Conservation (phyloP, 2,329 filamentous ascomycete genomes). For the Pseudopyricularia cyperi region DNA sequence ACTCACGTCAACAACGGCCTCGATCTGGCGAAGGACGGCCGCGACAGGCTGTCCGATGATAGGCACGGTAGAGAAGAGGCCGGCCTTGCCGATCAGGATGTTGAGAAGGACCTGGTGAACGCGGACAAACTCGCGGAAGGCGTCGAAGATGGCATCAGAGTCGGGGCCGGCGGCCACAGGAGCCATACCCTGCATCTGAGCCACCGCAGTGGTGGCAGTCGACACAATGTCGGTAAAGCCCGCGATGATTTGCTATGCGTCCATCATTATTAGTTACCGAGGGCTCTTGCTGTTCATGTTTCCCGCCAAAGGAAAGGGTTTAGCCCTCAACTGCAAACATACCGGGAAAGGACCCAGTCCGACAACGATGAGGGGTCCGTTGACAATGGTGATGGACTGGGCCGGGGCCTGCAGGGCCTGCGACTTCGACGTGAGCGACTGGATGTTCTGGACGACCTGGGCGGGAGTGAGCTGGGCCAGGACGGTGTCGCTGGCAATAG, state of each 20-base stretch:
- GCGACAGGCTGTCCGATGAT: constrained; percentile 16
- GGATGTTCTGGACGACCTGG: constrained; percentile 13
- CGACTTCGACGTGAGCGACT: constrained; percentile 12
- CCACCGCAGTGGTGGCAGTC: constrained; percentile 6
- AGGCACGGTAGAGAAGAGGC: constrained; percentile 13
- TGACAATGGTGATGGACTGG: constrained; percentile 13
- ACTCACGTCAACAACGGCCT: constrained; percentile 14
- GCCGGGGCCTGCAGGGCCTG: constrained; percentile 13
- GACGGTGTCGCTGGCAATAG: constrained; percentile 13
- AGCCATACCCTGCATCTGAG: background rate
- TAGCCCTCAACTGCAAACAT: constrained; percentile 4
- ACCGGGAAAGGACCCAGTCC: constrained; percentile 18
- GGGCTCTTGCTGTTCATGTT: no score
- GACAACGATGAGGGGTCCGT: constrained; percentile 11
- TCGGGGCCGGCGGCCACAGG: background rate
- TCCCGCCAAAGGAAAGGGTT: no score
- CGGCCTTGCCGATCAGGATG: constrained; percentile 20
- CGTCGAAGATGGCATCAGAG: background rate
- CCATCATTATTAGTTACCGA: no score
- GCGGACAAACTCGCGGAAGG: constrained; percentile 12
- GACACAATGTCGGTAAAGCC: constrained; percentile 17
- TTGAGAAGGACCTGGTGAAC: constrained; percentile 19
- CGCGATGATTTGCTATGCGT: constrained; percentile 12
- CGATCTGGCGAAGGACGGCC: constrained; percentile 12
- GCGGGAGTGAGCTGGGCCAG: constrained; percentile 4